Evolutionary conservation across 306 rosid species (phyloP), one percentile per base, ranked within the genome.

Genomic region (Leucaena leucocephala): DNA sequence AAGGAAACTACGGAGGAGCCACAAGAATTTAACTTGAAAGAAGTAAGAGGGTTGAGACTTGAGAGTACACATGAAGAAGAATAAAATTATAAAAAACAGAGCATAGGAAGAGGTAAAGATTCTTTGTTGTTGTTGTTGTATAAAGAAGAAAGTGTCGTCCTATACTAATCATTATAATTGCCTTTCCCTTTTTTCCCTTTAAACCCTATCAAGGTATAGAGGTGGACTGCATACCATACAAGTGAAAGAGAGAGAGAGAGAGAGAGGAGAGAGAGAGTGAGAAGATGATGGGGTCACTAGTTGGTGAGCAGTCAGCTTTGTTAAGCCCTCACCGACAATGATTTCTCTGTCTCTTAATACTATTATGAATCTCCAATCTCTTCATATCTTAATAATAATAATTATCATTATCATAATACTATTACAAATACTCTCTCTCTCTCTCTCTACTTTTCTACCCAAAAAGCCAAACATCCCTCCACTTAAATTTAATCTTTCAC

Each of bases 71-170:
- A 54, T n/a, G 62, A 55, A 7, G 34, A 36, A 15, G 19, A 19
- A 11, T 3, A 71, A 64, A 45, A 68, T 21, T 11, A 8, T 4
- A 27, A 81, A 48, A 72, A 78, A 78, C 61, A 85, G 67, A 86
- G 80, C 90, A 83, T 85, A 81, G 90, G 84, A 85, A 76, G 19
- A 43, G 65, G 77, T n/a, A 71, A 79, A 87, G 91, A 87, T 86
- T 87, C 89, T 19, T 54, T 54, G 22, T 16, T 49, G 19, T 17
- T 17, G 58, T 87, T 72, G 82, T 85, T 72, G 82, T 85, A 81
- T 84, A 86, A 86, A 89, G 86, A 80, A 58, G 62, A 55, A 82
- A 68, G 72, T 72, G 86, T 75, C 84, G 71, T 81, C 84, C 75
- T 76, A 81, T 86, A 86, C 85, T 80, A 78, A 87, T 84, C 54